Conservation (phyloP, 2,329 filamentous ascomycete genomes). For the Gaeumannomyces tritici region DNA sequence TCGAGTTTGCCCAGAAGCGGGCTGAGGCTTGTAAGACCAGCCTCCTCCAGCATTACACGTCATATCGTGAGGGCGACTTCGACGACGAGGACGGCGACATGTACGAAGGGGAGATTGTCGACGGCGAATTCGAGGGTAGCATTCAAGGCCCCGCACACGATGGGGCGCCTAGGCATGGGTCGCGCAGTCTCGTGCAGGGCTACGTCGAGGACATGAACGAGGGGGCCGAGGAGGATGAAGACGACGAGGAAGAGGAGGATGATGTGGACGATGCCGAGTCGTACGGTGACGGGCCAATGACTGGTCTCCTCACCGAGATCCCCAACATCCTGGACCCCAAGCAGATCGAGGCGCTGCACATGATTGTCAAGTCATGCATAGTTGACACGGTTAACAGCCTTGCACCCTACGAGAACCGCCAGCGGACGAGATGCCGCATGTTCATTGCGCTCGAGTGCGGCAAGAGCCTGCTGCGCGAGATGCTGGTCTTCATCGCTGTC, state of each 20-base stretch:
- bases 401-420: constrained; percentile 66
- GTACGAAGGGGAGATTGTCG: constrained; percentile 34
- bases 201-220: constrained; percentile 31
- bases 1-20: constrained; percentile 41
- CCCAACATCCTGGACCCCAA: constrained; percentile 89
- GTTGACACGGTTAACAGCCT: constrained; percentile 68
- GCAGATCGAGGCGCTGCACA: constrained; percentile 90
- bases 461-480: constrained; percentile 77
- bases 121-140: constrained; percentile 18
- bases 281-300: constrained; percentile 68
- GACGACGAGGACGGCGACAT: constrained; percentile 41
- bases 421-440: constrained; percentile 83
- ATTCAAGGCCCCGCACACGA: constrained; percentile 13
- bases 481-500: constrained; percentile 91
- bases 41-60: constrained; percentile 10
- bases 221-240: constrained; percentile 9
- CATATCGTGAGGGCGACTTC: constrained; percentile 27
- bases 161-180: neutral
- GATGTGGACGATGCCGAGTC: constrained; percentile 67
- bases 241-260: constrained; percentile 55
- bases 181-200: constrained; percentile 17
- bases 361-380: constrained; percentile 95
- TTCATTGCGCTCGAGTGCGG: constrained; percentile 84
- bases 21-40: constrained; percentile 3
- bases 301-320: constrained; percentile 83